Evolutionary conservation across 2,329 filamentous ascomycete genomes (phyloP).

Genomic region (Moelleriella libera): DNA sequence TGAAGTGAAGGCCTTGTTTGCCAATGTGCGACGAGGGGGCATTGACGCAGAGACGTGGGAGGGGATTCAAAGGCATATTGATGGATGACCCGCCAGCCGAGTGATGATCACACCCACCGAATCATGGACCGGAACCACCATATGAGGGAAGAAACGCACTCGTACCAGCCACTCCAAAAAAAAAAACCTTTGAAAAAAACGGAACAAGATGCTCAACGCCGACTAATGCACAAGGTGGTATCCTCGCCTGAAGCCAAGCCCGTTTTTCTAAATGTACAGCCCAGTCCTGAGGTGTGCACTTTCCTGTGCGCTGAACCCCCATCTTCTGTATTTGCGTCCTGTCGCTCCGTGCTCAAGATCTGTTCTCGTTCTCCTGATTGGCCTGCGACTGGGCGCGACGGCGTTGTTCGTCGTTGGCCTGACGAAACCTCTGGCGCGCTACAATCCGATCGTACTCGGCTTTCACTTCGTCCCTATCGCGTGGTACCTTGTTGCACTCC

Average conservation of each 20-base stretch:
- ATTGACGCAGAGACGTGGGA: constrained; percentile 40
- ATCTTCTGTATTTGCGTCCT: too few species aligned
- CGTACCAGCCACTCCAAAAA: not conserved
- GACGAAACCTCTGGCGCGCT: constrained; percentile 54
- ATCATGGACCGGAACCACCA: too few species aligned
- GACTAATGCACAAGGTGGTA: not conserved
- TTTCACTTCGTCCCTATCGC: constrained; percentile 69
- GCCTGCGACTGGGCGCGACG: constrained; percentile 10
- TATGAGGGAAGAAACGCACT: too few species aligned
- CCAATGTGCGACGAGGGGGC: constrained; percentile 46
- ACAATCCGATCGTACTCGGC: constrained; percentile 64
- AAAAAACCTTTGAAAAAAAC: not conserved
- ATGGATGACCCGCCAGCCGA: constrained; percentile 8
- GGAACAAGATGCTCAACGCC: not conserved
- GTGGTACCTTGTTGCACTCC: constrained; percentile 62
- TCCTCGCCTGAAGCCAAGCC: not conserved
- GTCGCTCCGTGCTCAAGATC: constrained; percentile 4
- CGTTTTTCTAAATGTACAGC: not conserved
- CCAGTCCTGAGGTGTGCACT: too few species aligned
- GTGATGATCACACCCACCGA: too few species aligned
- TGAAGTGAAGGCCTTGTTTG: constrained; percentile 67
- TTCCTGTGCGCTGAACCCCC: too few species aligned
- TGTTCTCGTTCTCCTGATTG: constrained; percentile 12
- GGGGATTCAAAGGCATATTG: constrained; percentile 36
- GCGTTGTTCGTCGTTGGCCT: constrained; percentile 34